phyloP scores from a whole-genome alignment of 2,329 filamentous ascomycete species.

The Exophiala aquamarina region DNA sequence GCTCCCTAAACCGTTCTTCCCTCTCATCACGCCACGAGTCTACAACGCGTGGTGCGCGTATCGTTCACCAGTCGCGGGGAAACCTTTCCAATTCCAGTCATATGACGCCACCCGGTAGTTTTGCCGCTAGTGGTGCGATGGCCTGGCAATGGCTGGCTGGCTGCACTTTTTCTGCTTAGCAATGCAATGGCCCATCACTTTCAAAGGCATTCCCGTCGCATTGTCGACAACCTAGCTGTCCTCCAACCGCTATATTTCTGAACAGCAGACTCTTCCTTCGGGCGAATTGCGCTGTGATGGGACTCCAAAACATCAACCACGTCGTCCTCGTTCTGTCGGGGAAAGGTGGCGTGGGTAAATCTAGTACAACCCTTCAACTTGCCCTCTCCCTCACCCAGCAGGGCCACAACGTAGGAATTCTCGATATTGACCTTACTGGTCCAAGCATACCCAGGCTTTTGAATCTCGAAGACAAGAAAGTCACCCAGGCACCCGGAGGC shows the following conservation, averaged over 20 bases:
- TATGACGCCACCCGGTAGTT: too few relatives aligned
- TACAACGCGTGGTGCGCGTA: too few relatives aligned
- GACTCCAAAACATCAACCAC: conserved; percentile 26
- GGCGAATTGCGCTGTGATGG: conserved; percentile 19
- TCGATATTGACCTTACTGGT: conserved; percentile 94
- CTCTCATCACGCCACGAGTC: too few relatives aligned
- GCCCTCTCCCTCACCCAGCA: conserved; percentile 83
- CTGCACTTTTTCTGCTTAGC: conserved; percentile 3
- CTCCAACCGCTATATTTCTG: too few relatives aligned
- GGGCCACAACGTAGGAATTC: conserved; percentile 86
- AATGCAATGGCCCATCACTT: neutral
- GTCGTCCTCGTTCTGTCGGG: conserved; percentile 71
- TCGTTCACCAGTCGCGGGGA: too few relatives aligned
- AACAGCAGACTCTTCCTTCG: neutral
- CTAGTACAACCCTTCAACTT: conserved; percentile 93
- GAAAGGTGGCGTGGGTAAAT: conserved; percentile 98
- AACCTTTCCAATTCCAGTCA: too few relatives aligned
- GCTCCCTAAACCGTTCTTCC: too few relatives aligned
- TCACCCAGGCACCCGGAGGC: conserved; percentile 85
- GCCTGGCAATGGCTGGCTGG: too few relatives aligned
- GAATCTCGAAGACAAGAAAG: conserved; percentile 82
- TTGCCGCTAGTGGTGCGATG: too few relatives aligned
- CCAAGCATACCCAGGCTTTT: conserved; percentile 96
- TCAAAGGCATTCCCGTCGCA: neutral
- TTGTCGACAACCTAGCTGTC: too few relatives aligned